Percentiles rank a stretch among this genome's conserved stretches.
phyloP scores from a whole-genome alignment of 78 protist species.

The Pigoraptor vietnamica region DNA sequence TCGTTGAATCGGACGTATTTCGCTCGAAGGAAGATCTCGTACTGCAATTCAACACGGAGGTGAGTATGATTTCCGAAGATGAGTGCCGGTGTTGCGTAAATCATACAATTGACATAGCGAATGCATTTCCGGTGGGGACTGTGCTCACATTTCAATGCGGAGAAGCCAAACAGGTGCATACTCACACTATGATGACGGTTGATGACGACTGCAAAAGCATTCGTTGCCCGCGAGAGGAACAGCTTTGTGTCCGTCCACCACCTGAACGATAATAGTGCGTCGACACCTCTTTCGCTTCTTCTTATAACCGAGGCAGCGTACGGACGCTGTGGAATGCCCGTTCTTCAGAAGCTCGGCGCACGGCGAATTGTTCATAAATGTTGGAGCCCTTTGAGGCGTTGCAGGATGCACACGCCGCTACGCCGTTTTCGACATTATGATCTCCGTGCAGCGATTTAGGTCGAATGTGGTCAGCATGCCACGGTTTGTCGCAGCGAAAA shows the following conservation, averaged over 20 bases:
- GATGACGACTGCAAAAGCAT: background rate
- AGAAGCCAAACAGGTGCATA: background rate
- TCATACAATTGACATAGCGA: background rate
- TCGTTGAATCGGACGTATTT: background rate
- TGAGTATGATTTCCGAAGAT: background rate
- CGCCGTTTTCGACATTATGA: background rate
- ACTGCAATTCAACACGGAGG: background rate
- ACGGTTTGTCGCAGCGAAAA: background rate
- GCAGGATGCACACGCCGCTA: background rate
- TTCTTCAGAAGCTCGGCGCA: background rate
- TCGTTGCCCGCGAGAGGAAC: background rate
- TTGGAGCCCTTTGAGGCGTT: background rate
- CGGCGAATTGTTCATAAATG: background rate
- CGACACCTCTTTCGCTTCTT: background rate
- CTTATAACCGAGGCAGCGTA: background rate
- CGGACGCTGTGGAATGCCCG: background rate
- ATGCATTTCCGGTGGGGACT: background rate
- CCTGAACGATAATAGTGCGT: background rate
- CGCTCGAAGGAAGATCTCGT: background rate
- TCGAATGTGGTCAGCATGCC: background rate
- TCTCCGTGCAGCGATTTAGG: background rate
- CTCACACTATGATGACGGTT: background rate
- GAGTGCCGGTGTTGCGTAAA: background rate
- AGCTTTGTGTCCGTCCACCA: background rate
- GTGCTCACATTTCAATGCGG: background rate